Base-by-base conservation (phyloP, 371 early-diverging fungal genomes). In the Chytridium lagenaria region DNA sequence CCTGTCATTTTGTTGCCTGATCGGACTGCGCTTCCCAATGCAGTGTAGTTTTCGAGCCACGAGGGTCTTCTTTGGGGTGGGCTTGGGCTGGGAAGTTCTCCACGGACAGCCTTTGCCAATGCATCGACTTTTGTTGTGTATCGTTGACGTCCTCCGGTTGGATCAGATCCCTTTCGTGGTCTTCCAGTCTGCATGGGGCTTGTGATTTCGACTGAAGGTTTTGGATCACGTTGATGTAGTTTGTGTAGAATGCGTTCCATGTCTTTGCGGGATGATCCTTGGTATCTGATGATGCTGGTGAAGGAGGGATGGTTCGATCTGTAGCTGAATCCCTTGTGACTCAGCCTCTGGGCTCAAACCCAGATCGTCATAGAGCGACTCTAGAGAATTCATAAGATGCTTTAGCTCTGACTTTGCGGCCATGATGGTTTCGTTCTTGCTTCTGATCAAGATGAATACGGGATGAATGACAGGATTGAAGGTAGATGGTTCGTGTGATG, bases 281-380 rank as follows among this genome's bases (percentile, higher is more conserved):
- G n/a, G n/a, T n/a, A n/a, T n/a, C n/a, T n/a, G n/a, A n/a, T n/a
- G n/a, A n/a, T n/a, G n/a, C n/a, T n/a, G n/a, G n/a, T n/a, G n/a
- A n/a, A n/a, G n/a, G n/a, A n/a, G n/a, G n/a, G n/a, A n/a, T n/a
- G n/a, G n/a, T n/a, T n/a, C n/a, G n/a, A n/a, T n/a, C 44, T 44
- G 44, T 44, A 7, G 12, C 44, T 44, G 44, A 44, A 7, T 7
- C 44, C 19, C 12, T 12, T 44, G 44, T 19, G 7, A 19, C 44
- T 44, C 44, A 19, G 44, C 44, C 44, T 52, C 55, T n/a, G 55
- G 55, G 55, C 55, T 52, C 55, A 52, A 26, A 5, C 55, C 55
- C 12, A 52, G 55, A 52, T 52, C 55, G 26, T 52, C 55, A 26
- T 22, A 52, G n/a, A 52, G 55, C 55, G 55, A 52, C 26, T 52